Conservation (phyloP, 257 asterid species). For the Solanum appendiculatum region DNA sequence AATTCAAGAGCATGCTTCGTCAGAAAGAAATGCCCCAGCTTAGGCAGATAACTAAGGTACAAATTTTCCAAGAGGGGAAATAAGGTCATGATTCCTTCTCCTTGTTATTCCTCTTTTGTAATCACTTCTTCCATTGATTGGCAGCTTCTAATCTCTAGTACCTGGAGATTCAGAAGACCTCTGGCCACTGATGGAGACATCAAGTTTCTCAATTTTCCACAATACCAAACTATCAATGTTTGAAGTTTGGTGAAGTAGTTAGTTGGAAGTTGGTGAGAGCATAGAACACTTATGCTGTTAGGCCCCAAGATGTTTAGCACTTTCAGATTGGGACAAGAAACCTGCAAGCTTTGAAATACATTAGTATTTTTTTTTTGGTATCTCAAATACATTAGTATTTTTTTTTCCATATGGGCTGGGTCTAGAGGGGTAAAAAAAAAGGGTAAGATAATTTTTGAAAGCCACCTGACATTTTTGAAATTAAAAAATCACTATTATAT, state of each 20-base stretch:
- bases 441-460: too few relatives aligned
- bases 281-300: neutral
- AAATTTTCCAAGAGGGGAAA: neutral
- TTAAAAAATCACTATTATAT: too few relatives aligned
- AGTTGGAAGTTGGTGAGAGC: neutral
- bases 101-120: neutral
- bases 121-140: neutral
- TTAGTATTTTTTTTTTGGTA: too few relatives aligned
- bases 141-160: rapidly evolving
- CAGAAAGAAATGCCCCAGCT: neutral
- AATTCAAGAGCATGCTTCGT: neutral
- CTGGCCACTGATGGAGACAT: neutral
- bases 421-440: too few relatives aligned
- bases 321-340: too few relatives aligned
- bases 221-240: rapidly evolving
- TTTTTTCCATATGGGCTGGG: too few relatives aligned
- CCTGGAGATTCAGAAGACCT: neutral
- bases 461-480: too few relatives aligned
- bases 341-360: too few relatives aligned
- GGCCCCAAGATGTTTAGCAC: rapidly evolving
- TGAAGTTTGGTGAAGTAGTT: neutral
- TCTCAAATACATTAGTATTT: too few relatives aligned
- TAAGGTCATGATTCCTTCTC: neutral
- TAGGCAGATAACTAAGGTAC: rapidly evolving
- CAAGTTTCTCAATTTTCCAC: neutral